phyloP scores from a whole-genome alignment of 2,329 filamentous ascomycete species.

The Calycina herbarum region DNA sequence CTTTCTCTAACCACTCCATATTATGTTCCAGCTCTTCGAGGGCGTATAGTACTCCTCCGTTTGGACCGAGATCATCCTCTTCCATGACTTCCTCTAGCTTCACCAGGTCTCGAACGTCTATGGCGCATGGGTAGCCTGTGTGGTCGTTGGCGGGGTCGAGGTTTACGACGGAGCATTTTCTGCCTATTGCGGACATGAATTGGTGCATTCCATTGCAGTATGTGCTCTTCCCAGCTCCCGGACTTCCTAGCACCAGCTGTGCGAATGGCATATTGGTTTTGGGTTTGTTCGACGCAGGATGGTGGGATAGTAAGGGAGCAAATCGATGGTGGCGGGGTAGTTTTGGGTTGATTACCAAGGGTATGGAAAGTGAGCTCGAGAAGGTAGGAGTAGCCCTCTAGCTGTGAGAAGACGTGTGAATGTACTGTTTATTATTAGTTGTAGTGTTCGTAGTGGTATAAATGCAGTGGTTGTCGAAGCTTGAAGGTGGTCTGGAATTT shows the following conservation, averaged over 20 bases:
- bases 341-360: slow-evolving; percentile 4
- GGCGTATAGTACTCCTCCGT: slow-evolving; percentile 89
- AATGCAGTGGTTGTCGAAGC: neutral
- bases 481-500: neutral
- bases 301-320: neutral
- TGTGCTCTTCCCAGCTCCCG: slow-evolving; percentile 93
- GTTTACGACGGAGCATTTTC: slow-evolving; percentile 93
- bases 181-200: slow-evolving; percentile 92
- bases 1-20: slow-evolving; percentile 85
- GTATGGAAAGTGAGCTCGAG: neutral
- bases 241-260: slow-evolving; percentile 82
- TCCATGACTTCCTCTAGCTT: slow-evolving; percentile 95
- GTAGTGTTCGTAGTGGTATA: neutral
- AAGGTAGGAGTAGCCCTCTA: neutral
- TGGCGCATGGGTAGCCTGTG: slow-evolving; percentile 81
- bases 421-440: neutral
- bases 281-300: neutral
- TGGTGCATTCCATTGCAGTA: slow-evolving; percentile 99
- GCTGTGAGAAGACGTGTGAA: neutral
- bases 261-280: slow-evolving; percentile 38
- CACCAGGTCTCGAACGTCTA: slow-evolving; percentile 87
- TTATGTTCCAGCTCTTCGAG: slow-evolving; percentile 95
- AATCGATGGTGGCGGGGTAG: slow-evolving; percentile 2
- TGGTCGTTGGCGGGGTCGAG: slow-evolving; percentile 96
- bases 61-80: slow-evolving; percentile 85